phyloP scores from a whole-genome alignment of 345 rosid genomes.

The Dimocarpus longan region DNA sequence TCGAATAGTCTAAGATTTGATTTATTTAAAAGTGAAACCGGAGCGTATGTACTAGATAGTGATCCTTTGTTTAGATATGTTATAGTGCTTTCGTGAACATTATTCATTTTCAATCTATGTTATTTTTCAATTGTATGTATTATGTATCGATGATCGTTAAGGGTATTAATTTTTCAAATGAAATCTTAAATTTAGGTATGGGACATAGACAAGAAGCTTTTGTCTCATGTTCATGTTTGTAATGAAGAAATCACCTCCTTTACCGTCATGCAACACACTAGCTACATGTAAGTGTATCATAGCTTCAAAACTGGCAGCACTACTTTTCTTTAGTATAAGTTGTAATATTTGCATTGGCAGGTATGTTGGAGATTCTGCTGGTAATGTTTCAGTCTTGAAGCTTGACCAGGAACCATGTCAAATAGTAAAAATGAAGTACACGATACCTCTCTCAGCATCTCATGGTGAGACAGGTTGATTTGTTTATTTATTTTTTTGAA shows the following conservation, averaged over 20 bases:
- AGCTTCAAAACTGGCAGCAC: not conserved
- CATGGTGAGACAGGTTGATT: constrained; percentile 49
- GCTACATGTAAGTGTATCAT: constrained; percentile 62
- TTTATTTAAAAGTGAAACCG: too few relatives aligned
- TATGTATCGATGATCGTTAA: not conserved
- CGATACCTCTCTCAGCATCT: constrained; percentile 69
- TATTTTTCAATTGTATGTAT: not conserved
- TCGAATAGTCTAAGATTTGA: too few relatives aligned
- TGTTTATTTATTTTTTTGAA: not conserved
- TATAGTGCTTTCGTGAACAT: not conserved
- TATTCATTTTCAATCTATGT: not conserved
- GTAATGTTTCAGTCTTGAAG: constrained; percentile 70
- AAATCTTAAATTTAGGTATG: constrained; percentile 56
- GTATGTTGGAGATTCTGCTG: constrained; percentile 76
- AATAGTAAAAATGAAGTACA: constrained; percentile 59
- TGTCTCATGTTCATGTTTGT: constrained; percentile 53
- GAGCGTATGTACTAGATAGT: too few relatives aligned
- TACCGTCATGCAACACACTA: constrained; percentile 58
- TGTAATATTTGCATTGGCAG: constrained; percentile 41
- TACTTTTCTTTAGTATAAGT: constrained; percentile 14
- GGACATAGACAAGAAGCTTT: constrained; percentile 70
- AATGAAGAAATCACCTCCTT: constrained; percentile 68
- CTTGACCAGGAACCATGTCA: constrained; percentile 51
- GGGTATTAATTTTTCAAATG: constrained; percentile 20
- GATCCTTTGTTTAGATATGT: too few relatives aligned